phyloP scores from a whole-genome alignment of 1,284 basidiomycete genomes.

The Dichomitus squalens region DNA sequence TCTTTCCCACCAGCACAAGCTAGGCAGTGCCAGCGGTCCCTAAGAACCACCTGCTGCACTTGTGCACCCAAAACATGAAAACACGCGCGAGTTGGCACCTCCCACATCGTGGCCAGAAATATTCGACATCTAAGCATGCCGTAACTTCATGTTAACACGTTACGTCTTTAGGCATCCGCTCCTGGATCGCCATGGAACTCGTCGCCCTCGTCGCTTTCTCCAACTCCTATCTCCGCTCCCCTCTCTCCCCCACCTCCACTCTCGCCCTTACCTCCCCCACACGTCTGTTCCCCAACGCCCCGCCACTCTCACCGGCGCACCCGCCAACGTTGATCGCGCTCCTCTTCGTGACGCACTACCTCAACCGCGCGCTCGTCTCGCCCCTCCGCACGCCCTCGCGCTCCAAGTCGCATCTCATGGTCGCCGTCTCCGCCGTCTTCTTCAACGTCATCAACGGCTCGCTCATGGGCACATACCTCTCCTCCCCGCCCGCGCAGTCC shows the following conservation, averaged over 20 bases:
- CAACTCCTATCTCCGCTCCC: conserved; percentile 50
- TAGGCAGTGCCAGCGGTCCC: background rate
- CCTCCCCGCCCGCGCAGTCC: conserved; percentile 49
- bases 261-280: background rate
- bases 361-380: conserved; percentile 81
- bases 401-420: conserved; percentile 73
- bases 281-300: background rate
- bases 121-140: background rate
- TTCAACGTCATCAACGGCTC: conserved; percentile 82
- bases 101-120: too few relatives aligned
- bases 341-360: conserved; percentile 79
- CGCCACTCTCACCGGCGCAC: conserved; percentile 30
- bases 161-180: conserved; percentile 42
- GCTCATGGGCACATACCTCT: conserved; percentile 70
- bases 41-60: background rate
- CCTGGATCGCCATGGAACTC: conserved; percentile 89
- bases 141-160: too few relatives aligned
- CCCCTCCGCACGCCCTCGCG: conserved; percentile 84
- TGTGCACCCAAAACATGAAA: background rate
- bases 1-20: too few relatives aligned
- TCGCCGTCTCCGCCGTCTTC: conserved; percentile 56
- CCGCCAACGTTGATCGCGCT: conserved; percentile 58
- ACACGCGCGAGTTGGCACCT: too few relatives aligned
- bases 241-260: conserved; percentile 39
- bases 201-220: conserved; percentile 70